phyloP scores from a whole-genome alignment of 441 rosid genomes.

The Breynia disticha region DNA sequence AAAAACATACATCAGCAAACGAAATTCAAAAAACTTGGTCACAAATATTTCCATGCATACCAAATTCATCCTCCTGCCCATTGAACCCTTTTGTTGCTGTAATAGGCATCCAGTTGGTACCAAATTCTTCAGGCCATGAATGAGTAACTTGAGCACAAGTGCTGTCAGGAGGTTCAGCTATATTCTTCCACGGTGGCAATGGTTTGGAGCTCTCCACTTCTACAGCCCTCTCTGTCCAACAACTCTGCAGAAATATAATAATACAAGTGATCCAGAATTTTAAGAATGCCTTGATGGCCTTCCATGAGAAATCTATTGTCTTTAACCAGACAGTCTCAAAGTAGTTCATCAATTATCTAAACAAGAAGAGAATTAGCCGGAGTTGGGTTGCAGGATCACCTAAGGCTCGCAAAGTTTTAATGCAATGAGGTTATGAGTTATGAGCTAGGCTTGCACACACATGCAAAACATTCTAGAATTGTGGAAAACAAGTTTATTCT shows the following conservation, averaged over 20 bases:
- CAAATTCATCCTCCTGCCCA: conserved; percentile 26
- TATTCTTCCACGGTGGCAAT: conserved; percentile 24
- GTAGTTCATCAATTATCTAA: too few relatives aligned
- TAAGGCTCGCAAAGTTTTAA: too few relatives aligned
- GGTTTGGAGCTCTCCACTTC: conserved; percentile 37
- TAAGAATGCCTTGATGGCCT: not conserved
- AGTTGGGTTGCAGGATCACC: too few relatives aligned
- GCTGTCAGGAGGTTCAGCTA: conserved; percentile 49
- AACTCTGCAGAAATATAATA: conserved; percentile 34
- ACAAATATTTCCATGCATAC: conserved; percentile 21
- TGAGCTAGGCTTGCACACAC: too few relatives aligned
- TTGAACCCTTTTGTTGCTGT: conserved; percentile 12
- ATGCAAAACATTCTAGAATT: too few relatives aligned
- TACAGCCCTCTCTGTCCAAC: conserved; percentile 47
- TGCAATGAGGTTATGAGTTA: too few relatives aligned
- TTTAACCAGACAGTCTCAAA: too few relatives aligned
- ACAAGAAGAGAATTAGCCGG: too few relatives aligned
- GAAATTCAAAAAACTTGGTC: conserved; percentile 3
- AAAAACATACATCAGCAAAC: conserved; percentile 5
- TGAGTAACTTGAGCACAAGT: conserved; percentile 61
- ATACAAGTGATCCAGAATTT: not conserved
- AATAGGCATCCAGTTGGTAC: conserved; percentile 20
- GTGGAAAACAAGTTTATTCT: too few relatives aligned
- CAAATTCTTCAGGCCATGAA: conserved; percentile 31
- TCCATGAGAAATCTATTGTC: too few relatives aligned